Evolutionary conservation across 2,329 filamentous ascomycete genomes (phyloP).

Genomic region (Rachicladosporium sp.): DNA sequence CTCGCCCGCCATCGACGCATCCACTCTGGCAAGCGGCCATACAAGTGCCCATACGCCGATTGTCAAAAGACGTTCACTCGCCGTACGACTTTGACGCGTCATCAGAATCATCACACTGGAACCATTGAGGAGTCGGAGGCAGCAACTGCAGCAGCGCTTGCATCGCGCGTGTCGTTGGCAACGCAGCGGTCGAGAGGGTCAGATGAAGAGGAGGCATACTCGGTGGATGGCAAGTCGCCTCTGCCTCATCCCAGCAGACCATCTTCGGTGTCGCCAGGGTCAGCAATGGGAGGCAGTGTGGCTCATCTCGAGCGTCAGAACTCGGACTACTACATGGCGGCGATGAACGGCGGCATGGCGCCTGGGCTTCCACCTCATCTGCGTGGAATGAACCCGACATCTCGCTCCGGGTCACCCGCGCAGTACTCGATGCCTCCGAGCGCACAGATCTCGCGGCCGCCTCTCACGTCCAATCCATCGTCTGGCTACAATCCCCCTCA

Average conservation of each 20-base stretch:
- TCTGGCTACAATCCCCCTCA: slow-evolving; percentile 65
- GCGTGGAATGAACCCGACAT: slow-evolving; percentile 60
- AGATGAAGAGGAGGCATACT: slow-evolving; percentile 55
- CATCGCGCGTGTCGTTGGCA: slow-evolving; percentile 37
- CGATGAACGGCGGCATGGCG: slow-evolving; percentile 42
- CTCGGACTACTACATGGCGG: slow-evolving; percentile 68
- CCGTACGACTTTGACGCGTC: slow-evolving; percentile 83
- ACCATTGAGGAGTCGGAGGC: slow-evolving; percentile 88
- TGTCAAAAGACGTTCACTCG: slow-evolving; percentile 98
- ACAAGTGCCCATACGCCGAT: slow-evolving; percentile 94
- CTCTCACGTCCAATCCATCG: slow-evolving; percentile 70
- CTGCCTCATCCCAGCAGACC: slow-evolving; percentile 66
- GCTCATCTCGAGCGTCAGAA: slow-evolving; percentile 54
- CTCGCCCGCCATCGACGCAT: slow-evolving; percentile 87
- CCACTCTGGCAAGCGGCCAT: slow-evolving; percentile 88
- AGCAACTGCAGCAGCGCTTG: slow-evolving; percentile 75
- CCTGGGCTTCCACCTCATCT: slow-evolving; percentile 61
- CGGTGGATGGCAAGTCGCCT: slow-evolving; percentile 55
- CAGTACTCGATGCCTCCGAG: slow-evolving; percentile 48
- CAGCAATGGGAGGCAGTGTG: slow-evolving; percentile 55
- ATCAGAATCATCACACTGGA: slow-evolving; percentile 91
- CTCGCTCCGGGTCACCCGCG: slow-evolving; percentile 49
- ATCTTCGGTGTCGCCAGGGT: slow-evolving; percentile 66
- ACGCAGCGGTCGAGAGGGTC: slow-evolving; percentile 46
- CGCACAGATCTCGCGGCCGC: slow-evolving; percentile 35